Base-by-base conservation (phyloP, 164 flowering plant genomes). In the Kingdonia uniflora region DNA sequence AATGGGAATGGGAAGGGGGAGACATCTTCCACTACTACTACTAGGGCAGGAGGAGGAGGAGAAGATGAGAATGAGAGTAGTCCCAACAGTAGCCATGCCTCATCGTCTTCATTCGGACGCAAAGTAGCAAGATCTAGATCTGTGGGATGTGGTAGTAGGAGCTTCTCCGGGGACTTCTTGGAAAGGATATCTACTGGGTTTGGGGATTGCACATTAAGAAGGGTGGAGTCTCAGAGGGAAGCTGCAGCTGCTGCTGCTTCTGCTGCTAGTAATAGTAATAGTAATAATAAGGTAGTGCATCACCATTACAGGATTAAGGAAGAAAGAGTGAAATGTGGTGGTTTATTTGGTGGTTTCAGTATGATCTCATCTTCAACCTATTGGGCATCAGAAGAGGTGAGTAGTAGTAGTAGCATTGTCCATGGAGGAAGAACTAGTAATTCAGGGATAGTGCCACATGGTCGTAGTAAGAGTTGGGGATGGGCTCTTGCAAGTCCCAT, bases 51-150 rank as follows among this genome's bases (percentile, higher is more conserved):
- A 25, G 17, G 26, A 39, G 50, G 49, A 51, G 52, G 20, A 74
- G 39, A 65, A 5, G 67, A 64, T 2, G 71, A 62, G 26, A 50
- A 51, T 26, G 80, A 63, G n/a, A 77, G 8, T 29, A 29, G 80
- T 50, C 81, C 80, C 7, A 71, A 63, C 57, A 60, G 72, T 41
- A 46, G 59, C 67, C 41, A 61, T 13, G 63, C 74, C 35, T 68
- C 78, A 0, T 61, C 77, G 10, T 69, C 83, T 14, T 79, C 84
- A 14, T 75, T 84, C 37, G 88, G 74, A 24, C 65, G 96, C 14
- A 85, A 88, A 58, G 98, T 92, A 1, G 80, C 91, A 8, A 74
- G 98, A 69, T 92, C 96, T 48, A 85, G 96, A 82, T 92, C 98
- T 49, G 96, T 88, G 8, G 96, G 96, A 15, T 88, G 96, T 51